These are phyloP conservation scores for Penicillium atrosanguineum DNA, from an alignment of 495 filamentous ascomycete genomes.

Conservation along the genomic window DNA sequence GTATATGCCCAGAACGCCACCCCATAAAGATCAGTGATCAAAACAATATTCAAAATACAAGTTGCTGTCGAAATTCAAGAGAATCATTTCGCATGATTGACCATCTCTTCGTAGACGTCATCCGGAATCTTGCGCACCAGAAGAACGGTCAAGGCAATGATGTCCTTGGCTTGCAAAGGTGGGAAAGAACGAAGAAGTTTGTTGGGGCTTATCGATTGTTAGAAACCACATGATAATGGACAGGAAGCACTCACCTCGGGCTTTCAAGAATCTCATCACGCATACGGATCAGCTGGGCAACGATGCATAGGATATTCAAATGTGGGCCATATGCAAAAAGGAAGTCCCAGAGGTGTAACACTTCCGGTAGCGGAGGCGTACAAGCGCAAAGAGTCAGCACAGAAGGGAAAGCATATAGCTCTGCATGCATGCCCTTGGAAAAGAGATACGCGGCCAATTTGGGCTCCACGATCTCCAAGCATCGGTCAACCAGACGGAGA, in stretches of 20 bases:
- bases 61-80: background rate
- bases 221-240: slow-evolving; percentile 9
- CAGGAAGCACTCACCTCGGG: slow-evolving; percentile 61
- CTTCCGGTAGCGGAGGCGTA: slow-evolving; percentile 94
- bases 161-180: slow-evolving; percentile 72
- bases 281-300: slow-evolving; percentile 90
- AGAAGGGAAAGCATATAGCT: slow-evolving; percentile 96
- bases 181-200: slow-evolving; percentile 89
- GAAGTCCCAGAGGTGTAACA: slow-evolving; percentile 96
- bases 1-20: slow-evolving; percentile 20
- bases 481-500: slow-evolving; percentile 84
- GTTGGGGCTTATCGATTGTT: slow-evolving; percentile 64
- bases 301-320: slow-evolving; percentile 93
- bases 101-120: slow-evolving; percentile 83
- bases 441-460: slow-evolving; percentile 82
- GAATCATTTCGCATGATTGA: slow-evolving; percentile 74
- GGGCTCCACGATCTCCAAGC: slow-evolving; percentile 83
- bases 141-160: slow-evolving; percentile 75
- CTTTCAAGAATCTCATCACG: slow-evolving; percentile 77
- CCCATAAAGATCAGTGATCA: slow-evolving; percentile 1
- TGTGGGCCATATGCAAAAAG: slow-evolving; percentile 93
- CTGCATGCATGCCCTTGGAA: slow-evolving; percentile 80
- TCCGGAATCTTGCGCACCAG: slow-evolving; percentile 83
- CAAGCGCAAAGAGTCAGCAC: slow-evolving; percentile 94
- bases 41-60: background rate